Conservation (phyloP, 169 alveolate species). For the Eimeria sp. region DNA sequence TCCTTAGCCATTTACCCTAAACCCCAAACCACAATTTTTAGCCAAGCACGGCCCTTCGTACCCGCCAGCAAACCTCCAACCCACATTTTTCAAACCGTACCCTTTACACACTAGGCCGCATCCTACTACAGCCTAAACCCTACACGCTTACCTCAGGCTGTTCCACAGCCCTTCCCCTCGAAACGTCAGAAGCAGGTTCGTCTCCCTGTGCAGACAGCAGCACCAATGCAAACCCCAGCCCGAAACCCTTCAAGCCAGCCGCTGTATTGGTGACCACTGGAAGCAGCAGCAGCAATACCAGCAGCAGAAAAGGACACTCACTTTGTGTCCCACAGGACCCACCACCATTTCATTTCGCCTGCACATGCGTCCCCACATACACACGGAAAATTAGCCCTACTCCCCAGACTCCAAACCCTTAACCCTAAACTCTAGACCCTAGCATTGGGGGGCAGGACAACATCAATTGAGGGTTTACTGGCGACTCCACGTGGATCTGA, state of each 20-base stretch:
- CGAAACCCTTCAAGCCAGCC: not conserved
- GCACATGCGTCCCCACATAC: not conserved
- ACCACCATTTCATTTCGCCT: slow-evolving; percentile 62
- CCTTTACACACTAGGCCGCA: not conserved
- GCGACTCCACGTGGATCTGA: slow-evolving; percentile 48
- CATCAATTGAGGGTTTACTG: slow-evolving; percentile 21
- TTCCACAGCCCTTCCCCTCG: slow-evolving; percentile 38
- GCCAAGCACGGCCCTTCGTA: not conserved
- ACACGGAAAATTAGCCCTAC: not conserved
- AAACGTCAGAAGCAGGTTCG: slow-evolving; percentile 19
- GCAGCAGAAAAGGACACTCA: not conserved
- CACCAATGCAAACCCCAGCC: not conserved
- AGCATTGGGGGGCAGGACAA: not conserved
- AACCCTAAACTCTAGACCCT: slow-evolving; percentile 6
- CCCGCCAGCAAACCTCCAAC: not conserved
- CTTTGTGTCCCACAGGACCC: slow-evolving; percentile 55
- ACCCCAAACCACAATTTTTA: not conserved
- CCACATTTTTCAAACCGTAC: not conserved
- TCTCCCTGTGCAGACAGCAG: not conserved
- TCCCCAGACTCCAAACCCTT: not conserved
- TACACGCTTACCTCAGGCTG: slow-evolving; percentile 32
- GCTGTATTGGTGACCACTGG: not conserved
- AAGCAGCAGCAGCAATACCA: slow-evolving; percentile 38
- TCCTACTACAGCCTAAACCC: not conserved
- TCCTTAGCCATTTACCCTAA: not conserved